Evolutionary conservation across 75 land plant species (phyloP).

Genomic region (Pinus albicaulis): DNA sequence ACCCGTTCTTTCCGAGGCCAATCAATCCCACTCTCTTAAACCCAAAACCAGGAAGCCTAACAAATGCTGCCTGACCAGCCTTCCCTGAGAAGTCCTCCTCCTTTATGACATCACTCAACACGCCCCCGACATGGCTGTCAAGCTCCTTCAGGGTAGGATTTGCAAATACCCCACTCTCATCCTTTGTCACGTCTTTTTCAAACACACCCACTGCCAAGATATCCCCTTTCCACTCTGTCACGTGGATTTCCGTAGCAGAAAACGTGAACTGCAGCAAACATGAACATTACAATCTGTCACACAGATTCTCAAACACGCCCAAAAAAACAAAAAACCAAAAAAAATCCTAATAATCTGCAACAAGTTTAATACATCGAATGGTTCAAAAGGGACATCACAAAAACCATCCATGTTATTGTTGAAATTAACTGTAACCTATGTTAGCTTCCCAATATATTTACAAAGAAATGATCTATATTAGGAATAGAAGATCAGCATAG

Average conservation of each 20-base stretch:
- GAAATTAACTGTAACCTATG: too few species aligned
- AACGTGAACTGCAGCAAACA: constrained; percentile 52
- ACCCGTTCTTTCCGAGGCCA: constrained; percentile 56
- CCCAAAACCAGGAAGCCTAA: constrained; percentile 71
- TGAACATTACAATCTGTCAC: background rate
- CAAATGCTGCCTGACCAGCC: constrained; percentile 68
- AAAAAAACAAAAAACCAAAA: too few species aligned
- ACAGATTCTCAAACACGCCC: too few species aligned
- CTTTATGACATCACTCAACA: constrained; percentile 55
- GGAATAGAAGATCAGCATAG: too few species aligned
- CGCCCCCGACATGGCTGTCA: constrained; percentile 57
- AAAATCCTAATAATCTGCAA: too few species aligned
- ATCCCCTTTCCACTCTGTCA: constrained; percentile 83
- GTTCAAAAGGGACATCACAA: too few species aligned
- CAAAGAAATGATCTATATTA: too few species aligned
- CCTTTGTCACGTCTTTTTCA: constrained; percentile 57
- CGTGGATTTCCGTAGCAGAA: constrained; percentile 53
- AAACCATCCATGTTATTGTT: too few species aligned
- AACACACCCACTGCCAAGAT: constrained; percentile 88
- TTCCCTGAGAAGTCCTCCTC: constrained; percentile 99
- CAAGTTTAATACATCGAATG: too few species aligned
- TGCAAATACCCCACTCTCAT: constrained; percentile 41
- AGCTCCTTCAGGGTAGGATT: constrained; percentile 49
- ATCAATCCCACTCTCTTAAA: constrained; percentile 84
- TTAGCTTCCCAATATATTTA: too few species aligned